These are phyloP conservation scores for Solanum tacnaense DNA, from an alignment of 257 asterid species.

Conservation along the genomic window DNA sequence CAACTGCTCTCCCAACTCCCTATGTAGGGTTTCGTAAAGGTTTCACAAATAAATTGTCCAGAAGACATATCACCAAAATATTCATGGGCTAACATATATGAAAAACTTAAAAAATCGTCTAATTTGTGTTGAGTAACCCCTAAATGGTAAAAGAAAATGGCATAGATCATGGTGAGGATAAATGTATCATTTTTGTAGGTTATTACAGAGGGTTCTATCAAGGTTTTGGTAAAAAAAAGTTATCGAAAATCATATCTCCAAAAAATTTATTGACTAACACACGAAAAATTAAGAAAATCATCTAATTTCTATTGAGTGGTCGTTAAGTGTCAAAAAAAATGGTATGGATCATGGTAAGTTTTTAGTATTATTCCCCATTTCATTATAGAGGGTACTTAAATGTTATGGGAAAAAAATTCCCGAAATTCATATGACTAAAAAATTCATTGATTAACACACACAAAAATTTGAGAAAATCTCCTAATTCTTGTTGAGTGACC, in stretches of 20 bases:
- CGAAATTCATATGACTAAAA: neutral
- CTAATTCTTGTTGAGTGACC: neutral
- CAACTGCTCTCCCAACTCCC: neutral
- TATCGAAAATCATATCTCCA: too few relatives aligned
- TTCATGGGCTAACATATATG: neutral
- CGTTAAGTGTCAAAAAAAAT: too few relatives aligned
- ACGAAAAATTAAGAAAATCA: neutral
- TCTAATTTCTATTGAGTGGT: too few relatives aligned
- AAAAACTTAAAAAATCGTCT: too few relatives aligned
- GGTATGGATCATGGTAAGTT: neutral
- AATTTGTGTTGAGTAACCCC: too few relatives aligned
- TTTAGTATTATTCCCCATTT: neutral
- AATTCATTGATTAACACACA: neutral
- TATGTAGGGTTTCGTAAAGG: neutral
- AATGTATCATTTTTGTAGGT: too few relatives aligned
- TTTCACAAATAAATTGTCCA: neutral
- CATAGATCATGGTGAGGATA: too few relatives aligned
- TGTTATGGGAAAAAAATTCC: neutral
- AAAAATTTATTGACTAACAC: neutral
- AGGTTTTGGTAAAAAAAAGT: too few relatives aligned
- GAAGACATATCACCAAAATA: neutral
- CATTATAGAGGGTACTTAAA: neutral
- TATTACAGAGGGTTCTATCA: neutral
- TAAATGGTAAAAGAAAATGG: too few relatives aligned
- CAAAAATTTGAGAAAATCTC: neutral